phyloP scores from a whole-genome alignment of 306 rosid species.

The Hylodesmum podocarpum region DNA sequence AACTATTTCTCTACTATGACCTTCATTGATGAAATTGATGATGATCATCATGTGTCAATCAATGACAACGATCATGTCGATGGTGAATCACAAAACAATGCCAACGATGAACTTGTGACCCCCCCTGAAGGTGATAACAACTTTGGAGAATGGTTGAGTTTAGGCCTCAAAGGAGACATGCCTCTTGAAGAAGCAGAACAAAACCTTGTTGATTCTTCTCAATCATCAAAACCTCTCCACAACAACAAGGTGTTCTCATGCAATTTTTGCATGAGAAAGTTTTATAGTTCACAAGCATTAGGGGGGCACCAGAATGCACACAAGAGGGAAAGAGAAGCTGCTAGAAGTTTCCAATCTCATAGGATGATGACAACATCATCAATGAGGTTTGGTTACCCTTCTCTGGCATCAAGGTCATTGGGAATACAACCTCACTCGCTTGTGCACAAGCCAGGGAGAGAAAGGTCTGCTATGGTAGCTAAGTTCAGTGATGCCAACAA shows the following conservation, averaged over 20 bases:
- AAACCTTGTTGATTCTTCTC: slow-evolving; percentile 16
- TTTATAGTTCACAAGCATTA: slow-evolving; percentile 71
- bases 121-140: slow-evolving; percentile 9
- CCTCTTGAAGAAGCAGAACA: background rate
- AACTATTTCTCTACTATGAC: slow-evolving; percentile 37
- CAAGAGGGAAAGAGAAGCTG: slow-evolving; percentile 74
- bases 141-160: slow-evolving; percentile 68
- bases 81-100: slow-evolving; percentile 11
- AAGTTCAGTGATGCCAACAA: slow-evolving; percentile 29
- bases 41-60: slow-evolving; percentile 17
- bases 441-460: slow-evolving; percentile 50
- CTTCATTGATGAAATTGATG: slow-evolving; percentile 26
- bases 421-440: slow-evolving; percentile 65
- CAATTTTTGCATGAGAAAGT: slow-evolving; percentile 75
- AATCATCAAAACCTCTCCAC: slow-evolving; percentile 41
- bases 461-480: slow-evolving; percentile 41
- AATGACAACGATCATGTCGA: background rate
- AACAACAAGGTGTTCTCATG: slow-evolving; percentile 59
- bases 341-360: slow-evolving; percentile 53
- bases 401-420: slow-evolving; percentile 42
- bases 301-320: slow-evolving; percentile 91
- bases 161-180: slow-evolving; percentile 44
- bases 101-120: background rate
- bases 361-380: slow-evolving; percentile 40
- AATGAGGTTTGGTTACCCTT: slow-evolving; percentile 39